These are phyloP conservation scores for Monosporascus cannonballus DNA, from an alignment of 2,329 filamentous ascomycete species.

Conservation along the genomic window DNA sequence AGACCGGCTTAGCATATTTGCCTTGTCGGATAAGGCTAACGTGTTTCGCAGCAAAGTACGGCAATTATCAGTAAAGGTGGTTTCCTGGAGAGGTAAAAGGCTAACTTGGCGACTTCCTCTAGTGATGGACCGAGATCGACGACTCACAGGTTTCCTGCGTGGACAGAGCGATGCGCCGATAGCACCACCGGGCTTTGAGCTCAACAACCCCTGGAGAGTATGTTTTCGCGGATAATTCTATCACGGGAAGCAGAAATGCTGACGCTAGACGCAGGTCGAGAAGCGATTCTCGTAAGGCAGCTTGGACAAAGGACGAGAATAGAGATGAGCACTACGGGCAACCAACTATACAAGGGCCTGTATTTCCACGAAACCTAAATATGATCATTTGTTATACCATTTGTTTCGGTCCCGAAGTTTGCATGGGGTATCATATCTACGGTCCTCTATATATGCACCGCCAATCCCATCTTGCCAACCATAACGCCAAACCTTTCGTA, in stretches of 20 bases:
- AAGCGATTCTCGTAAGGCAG: conserved; percentile 41
- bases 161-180: conserved; percentile 50
- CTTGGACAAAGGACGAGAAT: conserved; percentile 3
- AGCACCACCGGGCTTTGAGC: conserved; percentile 54
- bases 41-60: conserved; percentile 46
- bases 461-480: conserved; percentile 1
- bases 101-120: conserved; percentile 10
- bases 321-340: conserved; percentile 1
- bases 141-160: conserved; percentile 52
- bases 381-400: conserved; percentile 2
- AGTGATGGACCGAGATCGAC: conserved; percentile 62
- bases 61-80: background rate
- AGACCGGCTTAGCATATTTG: conserved; percentile 13
- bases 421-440: conserved; percentile 20
- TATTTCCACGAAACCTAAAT: conserved; percentile 14
- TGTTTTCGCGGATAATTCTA: conserved; percentile 13
- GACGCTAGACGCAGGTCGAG: conserved; percentile 38
- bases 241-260: conserved; percentile 5
- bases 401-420: background rate
- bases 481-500: background rate
- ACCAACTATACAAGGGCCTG: conserved; percentile 15
- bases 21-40: conserved; percentile 21
- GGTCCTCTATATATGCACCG: conserved; percentile 6
- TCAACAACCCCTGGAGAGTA: conserved; percentile 61
- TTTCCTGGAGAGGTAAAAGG: conserved; percentile 5